Base-by-base conservation (phyloP, 2,329 filamentous ascomycete species). In the Pseudogymnoascus sp. region DNA sequence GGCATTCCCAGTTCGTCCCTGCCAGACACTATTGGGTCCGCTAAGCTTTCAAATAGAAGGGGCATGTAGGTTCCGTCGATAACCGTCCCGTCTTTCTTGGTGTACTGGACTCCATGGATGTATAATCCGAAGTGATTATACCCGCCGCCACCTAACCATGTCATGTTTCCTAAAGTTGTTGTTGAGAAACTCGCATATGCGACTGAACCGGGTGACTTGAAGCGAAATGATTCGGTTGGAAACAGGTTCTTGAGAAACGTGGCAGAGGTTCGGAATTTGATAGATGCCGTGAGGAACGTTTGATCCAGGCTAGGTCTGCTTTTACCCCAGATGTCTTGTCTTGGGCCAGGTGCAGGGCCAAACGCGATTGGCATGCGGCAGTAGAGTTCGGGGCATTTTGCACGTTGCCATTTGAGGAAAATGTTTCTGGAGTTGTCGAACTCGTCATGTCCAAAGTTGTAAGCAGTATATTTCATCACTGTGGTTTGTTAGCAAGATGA, bases 41-140 rank as follows among this genome's bases (percentile, higher is more conserved):
- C 74, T 1, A 83, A 83, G 70, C 61, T 75, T 80, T 88, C 85
- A 65, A 88, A 83, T 72, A 85, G 73, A 1, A 85, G 70, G 0
- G 82, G 80, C 64, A 84, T 72, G 65, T 81, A 84, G 0, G 79
- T 79, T 1, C 82, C 82, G 6, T 71, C 72, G 1, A 84, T 68
- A 0, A 76, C 72, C 0, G 74, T 73, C 1, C 83, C 82, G 62
- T 81, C 70, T 1, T 76, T 74, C 66, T 79, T 81, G 0, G 73
- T 76, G 66, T 86, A 86, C 65, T 84, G 73, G 1, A 87, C 81
- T 0, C 82, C 85, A 65, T 88, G 85, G 14, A 88, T 79, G 68
- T 85, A 87, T 0, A 88, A 76, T 0, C 83, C 85, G 13, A 85
- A 74, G 67, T 81, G 79, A 16, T 75, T 79, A 70, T 88, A 88